A percentile compares a stretch with the other conserved stretches of the same genome.
Evolutionary conservation across 1,284 basidiomycete species (phyloP).

Genomic region (Heliocybe sulcata): DNA sequence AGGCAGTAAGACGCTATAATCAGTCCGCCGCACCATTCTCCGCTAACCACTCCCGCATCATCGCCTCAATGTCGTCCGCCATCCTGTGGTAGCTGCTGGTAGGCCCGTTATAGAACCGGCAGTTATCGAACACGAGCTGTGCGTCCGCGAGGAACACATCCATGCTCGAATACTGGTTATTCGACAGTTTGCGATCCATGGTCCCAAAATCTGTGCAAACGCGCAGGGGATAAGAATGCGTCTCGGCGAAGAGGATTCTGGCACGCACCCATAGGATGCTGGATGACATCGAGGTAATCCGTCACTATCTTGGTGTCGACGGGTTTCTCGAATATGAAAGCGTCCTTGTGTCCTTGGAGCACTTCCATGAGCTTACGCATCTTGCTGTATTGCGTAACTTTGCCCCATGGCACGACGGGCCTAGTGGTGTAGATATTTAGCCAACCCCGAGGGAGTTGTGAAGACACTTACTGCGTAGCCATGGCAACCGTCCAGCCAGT

Average conservation of each 20-base stretch:
- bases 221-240: conserved; percentile 2
- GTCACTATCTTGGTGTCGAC: conserved; percentile 81
- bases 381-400: conserved; percentile 49
- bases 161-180: conserved; percentile 69
- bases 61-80: conserved; percentile 78
- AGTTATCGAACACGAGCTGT: conserved; percentile 88
- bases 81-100: conserved; percentile 82
- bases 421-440: background rate
- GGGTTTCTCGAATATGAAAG: conserved; percentile 86
- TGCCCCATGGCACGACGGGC: conserved; percentile 11
- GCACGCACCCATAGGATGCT: conserved; percentile 85
- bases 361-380: conserved; percentile 87
- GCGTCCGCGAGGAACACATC: conserved; percentile 80
- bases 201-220: conserved; percentile 70
- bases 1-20: background rate
- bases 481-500: conserved; percentile 92
- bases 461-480: conserved; percentile 56
- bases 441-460: background rate
- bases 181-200: conserved; percentile 91
- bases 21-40: conserved; percentile 20
- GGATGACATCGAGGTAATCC: conserved; percentile 92
- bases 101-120: conserved; percentile 84
- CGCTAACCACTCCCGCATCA: conserved; percentile 45
- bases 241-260: background rate
- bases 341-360: conserved; percentile 71